Evolutionary conservation across 169 alveolate genomes (phyloP).

Genomic region (Theileria sp.): DNA sequence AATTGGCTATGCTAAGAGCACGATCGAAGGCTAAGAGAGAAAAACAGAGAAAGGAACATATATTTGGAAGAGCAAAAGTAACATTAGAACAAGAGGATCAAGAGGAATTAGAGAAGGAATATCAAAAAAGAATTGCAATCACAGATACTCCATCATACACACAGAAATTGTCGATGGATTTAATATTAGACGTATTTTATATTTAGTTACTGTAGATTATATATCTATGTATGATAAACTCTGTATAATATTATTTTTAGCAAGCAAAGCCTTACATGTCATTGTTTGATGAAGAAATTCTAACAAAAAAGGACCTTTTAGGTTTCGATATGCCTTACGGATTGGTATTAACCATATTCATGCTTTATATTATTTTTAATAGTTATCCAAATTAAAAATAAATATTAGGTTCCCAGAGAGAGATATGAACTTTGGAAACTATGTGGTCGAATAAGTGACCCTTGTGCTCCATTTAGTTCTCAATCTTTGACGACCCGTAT

Average conservation of each 20-base stretch:
- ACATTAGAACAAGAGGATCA: slow-evolving; percentile 45
- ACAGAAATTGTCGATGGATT: slow-evolving; percentile 41
- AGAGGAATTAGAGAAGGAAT: slow-evolving; percentile 33
- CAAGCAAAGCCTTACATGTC: slow-evolving; percentile 52
- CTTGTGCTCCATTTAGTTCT: slow-evolving; percentile 66
- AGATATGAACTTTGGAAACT: slow-evolving; percentile 72
- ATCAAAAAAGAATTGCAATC: slow-evolving; percentile 44
- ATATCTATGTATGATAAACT: background rate
- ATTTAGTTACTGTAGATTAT: background rate
- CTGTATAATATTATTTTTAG: slow-evolving; percentile 1
- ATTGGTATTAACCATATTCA: slow-evolving; percentile 52
- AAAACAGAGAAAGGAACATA: slow-evolving; percentile 17
- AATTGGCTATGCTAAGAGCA: slow-evolving; percentile 1
- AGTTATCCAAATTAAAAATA: background rate
- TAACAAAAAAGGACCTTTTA: slow-evolving; percentile 58
- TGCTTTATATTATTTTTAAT: background rate
- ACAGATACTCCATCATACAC: slow-evolving; percentile 57
- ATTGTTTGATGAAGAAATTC: slow-evolving; percentile 49
- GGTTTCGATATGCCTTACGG: slow-evolving; percentile 76
- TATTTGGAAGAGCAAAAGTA: slow-evolving; percentile 22
- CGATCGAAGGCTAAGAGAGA: slow-evolving; percentile 10
- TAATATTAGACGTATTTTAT: slow-evolving; percentile 34
- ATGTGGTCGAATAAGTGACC: slow-evolving; percentile 77
- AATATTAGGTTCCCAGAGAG: slow-evolving; percentile 54
- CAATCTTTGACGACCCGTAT: slow-evolving; percentile 70